Evolutionary conservation across 2,329 filamentous ascomycete species (phyloP), one percentile per base, ranked within the genome.

Genomic region (Colletotrichum siamense): DNA sequence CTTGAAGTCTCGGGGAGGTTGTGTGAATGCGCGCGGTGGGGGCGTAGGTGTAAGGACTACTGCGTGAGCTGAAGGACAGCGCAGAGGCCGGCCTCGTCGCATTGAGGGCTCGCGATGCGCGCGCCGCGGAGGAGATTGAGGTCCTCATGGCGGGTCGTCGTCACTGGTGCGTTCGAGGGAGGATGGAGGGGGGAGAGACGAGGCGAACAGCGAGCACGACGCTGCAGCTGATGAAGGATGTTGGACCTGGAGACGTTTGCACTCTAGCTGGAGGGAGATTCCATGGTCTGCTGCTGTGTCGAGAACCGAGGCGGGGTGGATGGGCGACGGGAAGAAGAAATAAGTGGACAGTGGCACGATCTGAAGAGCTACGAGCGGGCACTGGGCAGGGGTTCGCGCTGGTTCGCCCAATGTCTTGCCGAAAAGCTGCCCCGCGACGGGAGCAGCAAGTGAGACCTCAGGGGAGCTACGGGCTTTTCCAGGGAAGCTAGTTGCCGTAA

Each of bases 1-100:
- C 57, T 30, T 74, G 63, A 15, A 65, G 34, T n/a, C 74, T 73
- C 8, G n/a, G 24, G 22, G 70, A 65, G 24, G 71, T 76, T 8
- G 74, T 75, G 18, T 76, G 74, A 10, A 76, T 61, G 16, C 59
- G 12, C 15, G 71, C 71, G 15, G 49, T 28, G 64, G 69, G 5
- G 0, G 34, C 44, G 64, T 18, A 15, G 26, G 8, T 28, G 28
- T 12, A 24, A 9, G 24, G n/a, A 55, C 59, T n/a, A 10, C 49
- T 12, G 6, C 49, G 22, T 0, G 61, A 28, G 26, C 28, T 49
- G 28, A 39, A 64, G 16, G 49, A 36, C 4, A 71, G 26, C 13
- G 26, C 32, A 15, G 73, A 32, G 12, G 63, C 28, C 15, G 18
- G 59, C 22, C 39, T 49, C 16, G 69, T 57, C n/a, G 32, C 24